Evolutionary conservation across 140 eudicot genomes (phyloP), one percentile per base, ranked within the genome.

Genomic region (Senecio squalidus): DNA sequence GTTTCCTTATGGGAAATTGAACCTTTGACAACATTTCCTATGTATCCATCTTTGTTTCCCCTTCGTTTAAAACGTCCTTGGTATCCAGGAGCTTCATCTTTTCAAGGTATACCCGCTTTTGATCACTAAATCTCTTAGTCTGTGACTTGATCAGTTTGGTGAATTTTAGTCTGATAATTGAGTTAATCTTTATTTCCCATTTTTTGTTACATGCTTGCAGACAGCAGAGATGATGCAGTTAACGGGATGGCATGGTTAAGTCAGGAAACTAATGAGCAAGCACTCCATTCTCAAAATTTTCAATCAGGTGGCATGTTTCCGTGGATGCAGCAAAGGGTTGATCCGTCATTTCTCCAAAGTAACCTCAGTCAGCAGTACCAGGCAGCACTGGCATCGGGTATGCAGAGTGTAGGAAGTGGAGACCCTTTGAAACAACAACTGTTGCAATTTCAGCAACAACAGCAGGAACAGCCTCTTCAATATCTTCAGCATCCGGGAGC

Each of bases 1-100:
- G 97, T 89, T 8, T 89, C 97, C 4, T 63, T 89, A 57, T 89
- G 97, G 97, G 97, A 89, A 56, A 89, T 89, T 21, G 95, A 86
- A 71, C 95, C 95, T 21, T 48, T 86, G 17, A 80, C 95, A 58
- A 86, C 95, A 7, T 86, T 84, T 63, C 97, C 97, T 8, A 84
- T 89, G 97, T 89, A 89, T 50, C 95, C 95, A 38, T 89, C 97
- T 20, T 81, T 84, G 54, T 89, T 82, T 71, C 85, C 97, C 31
- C 80, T 82, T 55, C 78, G 95, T 30, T 57, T 89, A 52, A 89
- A 89, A 71, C 85, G 97, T 10, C 95, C 97, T 15, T 89, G 97
- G 97, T 84, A 91, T 55, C 78, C 95, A 1, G 92, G 88, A 72
- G 55, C 85, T 11, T 82, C 95, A 25, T 69, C 97, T 21, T 85